Evolutionary conservation across 441 rosid species (phyloP).

Genomic region (Manihot esculenta): DNA sequence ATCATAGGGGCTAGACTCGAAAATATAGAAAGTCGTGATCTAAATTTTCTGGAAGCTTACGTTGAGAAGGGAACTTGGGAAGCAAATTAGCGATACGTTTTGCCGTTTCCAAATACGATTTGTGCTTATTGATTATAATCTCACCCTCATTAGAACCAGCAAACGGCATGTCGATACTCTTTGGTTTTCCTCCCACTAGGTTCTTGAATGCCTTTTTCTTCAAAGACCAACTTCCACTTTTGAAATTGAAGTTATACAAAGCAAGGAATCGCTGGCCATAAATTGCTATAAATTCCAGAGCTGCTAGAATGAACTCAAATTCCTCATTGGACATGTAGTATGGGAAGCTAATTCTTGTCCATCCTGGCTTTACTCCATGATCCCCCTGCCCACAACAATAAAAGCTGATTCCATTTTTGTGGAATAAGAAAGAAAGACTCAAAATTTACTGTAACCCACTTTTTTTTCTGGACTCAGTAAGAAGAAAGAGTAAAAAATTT

Average conservation of each 20-base stretch:
- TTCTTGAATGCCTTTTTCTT: conserved; percentile 22
- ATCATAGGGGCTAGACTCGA: conserved; percentile 24
- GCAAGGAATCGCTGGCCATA: too few species aligned
- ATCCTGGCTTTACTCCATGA: conserved; percentile 53
- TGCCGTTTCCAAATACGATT: conserved; percentile 41
- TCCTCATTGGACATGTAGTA: conserved; percentile 52
- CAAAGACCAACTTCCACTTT: conserved; percentile 21
- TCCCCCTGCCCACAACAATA: conserved; percentile 34
- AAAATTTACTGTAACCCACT: too few species aligned
- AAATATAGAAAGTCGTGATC: conserved; percentile 37
- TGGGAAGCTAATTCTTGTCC: conserved; percentile 67
- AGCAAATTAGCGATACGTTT: conserved; percentile 26
- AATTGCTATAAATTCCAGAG: too few species aligned
- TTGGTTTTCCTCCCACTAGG: not conserved
- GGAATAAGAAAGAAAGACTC: too few species aligned
- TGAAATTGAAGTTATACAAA: too few species aligned
- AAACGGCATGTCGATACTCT: not conserved
- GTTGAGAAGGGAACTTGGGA: conserved; percentile 30
- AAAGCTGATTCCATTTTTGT: too few species aligned
- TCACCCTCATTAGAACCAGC: not conserved
- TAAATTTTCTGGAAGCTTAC: conserved; percentile 24
- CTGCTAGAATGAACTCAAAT: too few species aligned
- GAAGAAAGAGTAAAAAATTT: not conserved
- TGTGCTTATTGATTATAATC: conserved; percentile 7
- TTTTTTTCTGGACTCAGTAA: too few species aligned